Evolutionary conservation across 2,329 filamentous ascomycete species (phyloP).

Genomic region (Cladosporium cucumerinum): DNA sequence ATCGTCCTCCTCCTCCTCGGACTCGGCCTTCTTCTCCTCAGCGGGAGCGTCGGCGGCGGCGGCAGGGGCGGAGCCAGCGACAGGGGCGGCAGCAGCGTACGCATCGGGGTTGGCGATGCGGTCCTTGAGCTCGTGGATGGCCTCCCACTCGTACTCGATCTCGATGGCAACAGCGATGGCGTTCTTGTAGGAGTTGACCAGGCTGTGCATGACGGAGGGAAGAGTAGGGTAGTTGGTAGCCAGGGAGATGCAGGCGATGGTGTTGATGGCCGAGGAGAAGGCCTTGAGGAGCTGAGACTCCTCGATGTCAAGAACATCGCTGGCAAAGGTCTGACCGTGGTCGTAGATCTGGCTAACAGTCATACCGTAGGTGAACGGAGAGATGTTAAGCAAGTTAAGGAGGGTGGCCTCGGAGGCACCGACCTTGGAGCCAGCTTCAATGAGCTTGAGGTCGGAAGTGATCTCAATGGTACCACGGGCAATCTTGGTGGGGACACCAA

Average conservation of each 20-base stretch:
- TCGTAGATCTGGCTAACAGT: conserved; percentile 95
- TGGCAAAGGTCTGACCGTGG: conserved; percentile 86
- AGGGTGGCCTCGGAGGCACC: conserved; percentile 97
- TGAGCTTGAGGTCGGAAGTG: conserved; percentile 94
- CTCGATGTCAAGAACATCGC: conserved; percentile 84
- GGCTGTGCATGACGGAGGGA: conserved; percentile 90
- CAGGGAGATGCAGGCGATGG: conserved; percentile 87
- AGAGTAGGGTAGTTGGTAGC: conserved; percentile 93
- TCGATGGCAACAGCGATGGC: conserved; percentile 81
- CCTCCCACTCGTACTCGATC: conserved; percentile 91
- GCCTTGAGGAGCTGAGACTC: conserved; percentile 89
- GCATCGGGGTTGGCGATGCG: conserved; percentile 98
- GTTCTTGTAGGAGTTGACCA: conserved; percentile 99
- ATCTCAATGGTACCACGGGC: conserved; percentile 99
- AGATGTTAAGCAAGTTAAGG: conserved; percentile 99
- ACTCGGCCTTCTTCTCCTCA: conserved; percentile 58
- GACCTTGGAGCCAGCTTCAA: conserved; percentile 90
- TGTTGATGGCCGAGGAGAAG: conserved; percentile 75
- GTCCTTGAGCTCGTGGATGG: conserved; percentile 98
- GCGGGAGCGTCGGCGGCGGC: conserved; percentile 51
- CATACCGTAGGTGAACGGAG: conserved; percentile 99
- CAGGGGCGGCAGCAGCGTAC: conserved; percentile 80
- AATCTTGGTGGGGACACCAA: conserved; percentile 99
- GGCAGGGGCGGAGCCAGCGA: conserved; percentile 51
- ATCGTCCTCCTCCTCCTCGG: conserved; percentile 61